phyloP scores from a whole-genome alignment of 257 asterid genomes.

The Salvia rosmarinus region DNA sequence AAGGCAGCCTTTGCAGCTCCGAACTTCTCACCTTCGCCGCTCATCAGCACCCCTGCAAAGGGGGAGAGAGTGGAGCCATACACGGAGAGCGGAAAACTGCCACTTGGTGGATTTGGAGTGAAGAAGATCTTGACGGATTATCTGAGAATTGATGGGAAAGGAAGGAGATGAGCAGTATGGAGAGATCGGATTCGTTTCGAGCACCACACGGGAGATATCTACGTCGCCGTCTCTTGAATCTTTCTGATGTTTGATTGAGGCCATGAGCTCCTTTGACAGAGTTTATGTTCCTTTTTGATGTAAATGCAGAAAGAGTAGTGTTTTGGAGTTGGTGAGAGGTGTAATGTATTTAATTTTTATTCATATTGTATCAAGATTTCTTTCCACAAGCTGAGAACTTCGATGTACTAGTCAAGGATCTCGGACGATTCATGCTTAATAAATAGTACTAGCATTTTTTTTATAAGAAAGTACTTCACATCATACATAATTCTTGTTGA shows the following conservation, averaged over 20 bases:
- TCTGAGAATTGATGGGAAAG: conserved; percentile 57
- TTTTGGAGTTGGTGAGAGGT: conserved; percentile 19
- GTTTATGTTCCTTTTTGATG: conserved; percentile 17
- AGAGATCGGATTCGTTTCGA: conserved; percentile 51
- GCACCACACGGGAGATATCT: conserved; percentile 43
- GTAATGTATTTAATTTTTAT: background rate
- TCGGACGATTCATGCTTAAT: background rate
- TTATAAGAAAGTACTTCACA: background rate
- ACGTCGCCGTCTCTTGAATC: conserved; percentile 51
- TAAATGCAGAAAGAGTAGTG: conserved; percentile 23
- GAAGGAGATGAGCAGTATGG: conserved; percentile 37
- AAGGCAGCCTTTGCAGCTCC: conserved; percentile 63
- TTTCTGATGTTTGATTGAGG: conserved; percentile 41
- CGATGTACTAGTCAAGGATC: background rate
- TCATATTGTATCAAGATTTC: conserved; percentile 31
- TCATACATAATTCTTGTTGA: no score
- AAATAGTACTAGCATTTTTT: background rate
- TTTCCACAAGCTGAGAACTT: conserved; percentile 5
- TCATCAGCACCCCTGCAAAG: conserved; percentile 47
- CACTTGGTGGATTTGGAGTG: conserved; percentile 58
- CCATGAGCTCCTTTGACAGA: conserved; percentile 22
- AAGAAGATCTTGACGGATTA: conserved; percentile 75
- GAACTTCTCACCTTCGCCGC: conserved; percentile 51
- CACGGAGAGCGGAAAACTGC: conserved; percentile 37
- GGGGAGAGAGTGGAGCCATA: conserved; percentile 37